A percentile compares a stretch with the other conserved stretches of the same genome.
Conservation (phyloP, 2,329 filamentous ascomycete genomes). For the Colletotrichum sp. region DNA sequence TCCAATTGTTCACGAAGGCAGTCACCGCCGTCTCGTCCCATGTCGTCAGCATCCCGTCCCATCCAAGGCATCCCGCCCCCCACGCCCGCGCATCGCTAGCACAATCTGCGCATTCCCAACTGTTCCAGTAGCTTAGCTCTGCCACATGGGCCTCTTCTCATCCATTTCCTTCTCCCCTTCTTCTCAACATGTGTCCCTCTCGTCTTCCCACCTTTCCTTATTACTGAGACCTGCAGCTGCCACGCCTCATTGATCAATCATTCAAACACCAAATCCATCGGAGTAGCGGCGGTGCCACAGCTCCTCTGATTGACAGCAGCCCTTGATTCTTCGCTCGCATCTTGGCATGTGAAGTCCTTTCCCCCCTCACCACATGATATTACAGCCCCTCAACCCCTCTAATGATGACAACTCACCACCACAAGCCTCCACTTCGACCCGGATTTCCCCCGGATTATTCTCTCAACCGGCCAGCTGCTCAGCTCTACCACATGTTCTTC, state of each 20-base stretch:
- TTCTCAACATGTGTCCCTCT: not conserved
- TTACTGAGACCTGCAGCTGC: not conserved
- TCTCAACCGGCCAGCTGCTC: not conserved
- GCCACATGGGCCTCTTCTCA: not conserved
- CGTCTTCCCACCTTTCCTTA: not conserved
- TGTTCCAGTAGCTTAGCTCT: not conserved
- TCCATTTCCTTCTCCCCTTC: not conserved
- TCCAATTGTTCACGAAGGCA: not conserved
- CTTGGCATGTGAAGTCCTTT: slow-evolving; percentile 3
- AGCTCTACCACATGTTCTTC: not conserved
- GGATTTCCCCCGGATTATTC: not conserved
- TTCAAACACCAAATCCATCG: not conserved
- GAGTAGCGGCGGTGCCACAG: not conserved
- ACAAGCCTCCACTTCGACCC: not conserved
- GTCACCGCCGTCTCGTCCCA: slow-evolving; percentile 11
- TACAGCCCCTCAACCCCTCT: not conserved
- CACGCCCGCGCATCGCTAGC: not conserved
- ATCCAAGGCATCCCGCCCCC: not conserved
- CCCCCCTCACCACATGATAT: not conserved
- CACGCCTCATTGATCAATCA: not conserved
- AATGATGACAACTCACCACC: not conserved
- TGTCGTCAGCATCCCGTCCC: slow-evolving; percentile 12
- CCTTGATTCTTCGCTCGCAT: not conserved
- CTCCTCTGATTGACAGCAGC: not conserved
- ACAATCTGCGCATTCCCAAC: not conserved